These are phyloP conservation scores for Vigna angularis DNA, from an alignment of 306 rosid species.

Conservation along the genomic window DNA sequence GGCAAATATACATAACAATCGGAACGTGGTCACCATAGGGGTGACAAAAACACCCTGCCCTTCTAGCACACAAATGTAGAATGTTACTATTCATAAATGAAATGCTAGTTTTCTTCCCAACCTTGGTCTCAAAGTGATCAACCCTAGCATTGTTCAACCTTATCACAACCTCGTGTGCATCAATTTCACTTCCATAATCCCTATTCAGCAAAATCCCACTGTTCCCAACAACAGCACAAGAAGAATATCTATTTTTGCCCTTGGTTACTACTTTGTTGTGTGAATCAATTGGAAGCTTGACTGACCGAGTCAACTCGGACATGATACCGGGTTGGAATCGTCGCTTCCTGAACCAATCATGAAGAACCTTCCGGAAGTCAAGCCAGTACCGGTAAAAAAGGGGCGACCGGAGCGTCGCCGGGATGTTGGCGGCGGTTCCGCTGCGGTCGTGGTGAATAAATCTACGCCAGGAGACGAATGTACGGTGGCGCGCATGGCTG, in stretches of 20 bases:
- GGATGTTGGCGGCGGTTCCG: conserved; percentile 35
- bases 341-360: conserved; percentile 73
- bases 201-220: conserved; percentile 87
- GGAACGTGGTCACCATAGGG: conserved; percentile 84
- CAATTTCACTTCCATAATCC: conserved; percentile 68
- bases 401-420: conserved; percentile 69
- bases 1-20: conserved; percentile 87
- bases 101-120: conserved; percentile 82
- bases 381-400: conserved; percentile 83
- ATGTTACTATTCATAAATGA: conserved; percentile 94
- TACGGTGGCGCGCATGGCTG: conserved; percentile 68
- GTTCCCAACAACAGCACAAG: conserved; percentile 94
- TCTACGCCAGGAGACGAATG: conserved; percentile 77
- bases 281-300: conserved; percentile 63
- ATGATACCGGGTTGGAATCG: conserved; percentile 67
- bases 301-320: conserved; percentile 61
- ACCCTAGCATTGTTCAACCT: conserved; percentile 87
- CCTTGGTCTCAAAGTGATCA: conserved; percentile 59
- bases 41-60: conserved; percentile 85
- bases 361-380: conserved; percentile 69
- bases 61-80: conserved; percentile 86
- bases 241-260: conserved; percentile 47
- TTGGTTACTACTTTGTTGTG: conserved; percentile 19
- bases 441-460: conserved; percentile 64
- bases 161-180: conserved; percentile 78